phyloP scores from a whole-genome alignment of 148 eudicot species.

The Pharnaceum exiguum region DNA sequence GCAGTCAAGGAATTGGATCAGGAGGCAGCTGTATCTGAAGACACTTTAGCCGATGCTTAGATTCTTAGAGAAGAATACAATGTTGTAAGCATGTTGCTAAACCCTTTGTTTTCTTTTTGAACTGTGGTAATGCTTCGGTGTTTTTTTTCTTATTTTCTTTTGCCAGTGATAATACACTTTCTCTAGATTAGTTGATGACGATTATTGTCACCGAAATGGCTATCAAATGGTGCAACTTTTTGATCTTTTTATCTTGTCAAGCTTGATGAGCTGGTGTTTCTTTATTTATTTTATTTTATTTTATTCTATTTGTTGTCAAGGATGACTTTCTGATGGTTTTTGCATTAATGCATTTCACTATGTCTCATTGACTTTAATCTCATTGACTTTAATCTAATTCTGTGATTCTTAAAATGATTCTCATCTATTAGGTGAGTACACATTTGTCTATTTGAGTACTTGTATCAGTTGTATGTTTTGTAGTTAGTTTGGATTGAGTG shows the following conservation, averaged over 20 bases:
- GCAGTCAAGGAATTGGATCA: constrained; percentile 71
- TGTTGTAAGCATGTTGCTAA: constrained; percentile 10
- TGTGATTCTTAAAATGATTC: too few relatives aligned
- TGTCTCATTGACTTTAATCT: too few relatives aligned
- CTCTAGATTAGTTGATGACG: constrained; percentile 1
- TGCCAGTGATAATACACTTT: constrained; percentile 1
- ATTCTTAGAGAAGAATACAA: constrained; percentile 2
- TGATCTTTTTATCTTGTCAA: background rate
- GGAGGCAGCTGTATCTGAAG: constrained; percentile 35
- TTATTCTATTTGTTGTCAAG: too few relatives aligned
- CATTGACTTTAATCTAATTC: too few relatives aligned
- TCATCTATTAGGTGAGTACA: too few relatives aligned
- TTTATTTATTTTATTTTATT: too few relatives aligned
- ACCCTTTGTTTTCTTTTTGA: constrained; percentile 1
- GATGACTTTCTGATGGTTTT: too few relatives aligned
- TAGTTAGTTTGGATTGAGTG: too few relatives aligned
- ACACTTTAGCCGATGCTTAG: constrained; percentile 31
- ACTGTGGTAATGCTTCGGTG: constrained; percentile 19
- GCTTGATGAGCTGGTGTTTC: too few relatives aligned
- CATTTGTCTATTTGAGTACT: too few relatives aligned
- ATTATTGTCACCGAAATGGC: background rate
- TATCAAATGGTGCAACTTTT: background rate
- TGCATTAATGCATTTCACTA: too few relatives aligned
- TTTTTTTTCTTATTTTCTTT: constrained; percentile 7
- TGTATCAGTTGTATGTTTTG: too few relatives aligned